Percentiles rank a stretch among this genome's conserved stretches.
These are phyloP conservation scores for Amphicarpaea edgeworthii DNA, from an alignment of 306 rosid genomes.

Conservation along the genomic window DNA sequence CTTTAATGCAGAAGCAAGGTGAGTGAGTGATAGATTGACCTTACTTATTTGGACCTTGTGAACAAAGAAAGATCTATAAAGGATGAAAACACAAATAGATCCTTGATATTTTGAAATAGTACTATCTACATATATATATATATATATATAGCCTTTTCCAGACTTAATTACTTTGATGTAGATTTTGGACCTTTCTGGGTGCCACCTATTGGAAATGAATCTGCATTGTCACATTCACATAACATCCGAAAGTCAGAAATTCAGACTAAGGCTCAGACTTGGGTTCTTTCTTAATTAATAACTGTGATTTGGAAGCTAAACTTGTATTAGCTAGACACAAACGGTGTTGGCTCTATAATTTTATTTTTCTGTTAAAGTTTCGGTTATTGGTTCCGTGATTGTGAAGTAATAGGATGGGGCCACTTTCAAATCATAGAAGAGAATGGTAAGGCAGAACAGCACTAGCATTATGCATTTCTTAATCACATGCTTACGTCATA, in stretches of 20 bases:
- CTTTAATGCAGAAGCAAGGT: no score
- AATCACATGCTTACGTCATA: background rate
- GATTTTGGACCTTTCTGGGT: background rate
- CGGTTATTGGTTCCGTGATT: background rate
- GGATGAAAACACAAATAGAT: background rate
- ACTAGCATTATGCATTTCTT: background rate
- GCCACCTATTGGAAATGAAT: background rate
- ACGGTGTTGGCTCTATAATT: background rate
- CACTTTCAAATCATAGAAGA: background rate
- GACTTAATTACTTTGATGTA: background rate
- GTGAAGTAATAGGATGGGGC: background rate
- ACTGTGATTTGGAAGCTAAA: background rate
- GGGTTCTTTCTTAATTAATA: background rate
- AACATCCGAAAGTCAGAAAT: background rate
- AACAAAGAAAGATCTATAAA: no score
- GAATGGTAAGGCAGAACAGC: constrained; percentile 1
- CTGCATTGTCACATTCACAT: background rate
- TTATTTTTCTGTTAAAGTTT: background rate
- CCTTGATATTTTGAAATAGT: background rate
- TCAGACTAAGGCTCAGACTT: background rate
- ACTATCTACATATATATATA: background rate
- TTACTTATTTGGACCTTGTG: no score
- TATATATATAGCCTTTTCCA: background rate
- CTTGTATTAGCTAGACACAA: background rate
- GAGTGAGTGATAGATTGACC: no score